Evolutionary conservation across 257 asterid genomes (phyloP).

Genomic region (Lithospermum erythrorhizon): DNA sequence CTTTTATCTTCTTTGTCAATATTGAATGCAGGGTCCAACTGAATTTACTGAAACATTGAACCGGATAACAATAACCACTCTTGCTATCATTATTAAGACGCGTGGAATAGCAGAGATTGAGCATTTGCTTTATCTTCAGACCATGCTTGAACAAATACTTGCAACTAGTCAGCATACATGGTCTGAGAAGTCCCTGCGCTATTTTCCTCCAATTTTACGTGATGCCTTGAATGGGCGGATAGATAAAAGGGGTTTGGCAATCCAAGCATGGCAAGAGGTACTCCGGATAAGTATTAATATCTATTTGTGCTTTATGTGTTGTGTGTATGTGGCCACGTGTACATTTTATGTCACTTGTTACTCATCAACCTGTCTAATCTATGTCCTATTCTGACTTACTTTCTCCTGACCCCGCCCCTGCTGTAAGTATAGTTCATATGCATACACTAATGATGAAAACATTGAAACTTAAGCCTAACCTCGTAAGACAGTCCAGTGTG

Average conservation of each 20-base stretch:
- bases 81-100: conserved; percentile 86
- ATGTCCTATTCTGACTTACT: no score
- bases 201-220: conserved; percentile 76
- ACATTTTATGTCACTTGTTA: no score
- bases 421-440: no score
- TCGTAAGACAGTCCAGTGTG: no score
- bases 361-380: no score
- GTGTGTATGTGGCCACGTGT: not conserved
- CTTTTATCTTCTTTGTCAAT: conserved; percentile 14
- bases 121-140: conserved; percentile 73
- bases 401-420: no score
- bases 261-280: conserved; percentile 97
- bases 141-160: conserved; percentile 89
- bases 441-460: no score
- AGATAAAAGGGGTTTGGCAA: conserved; percentile 77
- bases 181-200: conserved; percentile 92
- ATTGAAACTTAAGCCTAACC: no score
- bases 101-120: conserved; percentile 96
- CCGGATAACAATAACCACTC: conserved; percentile 67
- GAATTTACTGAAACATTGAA: conserved; percentile 94
- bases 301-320: not conserved
- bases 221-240: conserved; percentile 77
- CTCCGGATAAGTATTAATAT: conserved; percentile 1
- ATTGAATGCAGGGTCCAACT: conserved; percentile 76
- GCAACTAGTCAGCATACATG: conserved; percentile 97